Percentiles rank a stretch among this genome's conserved stretches.
These are phyloP conservation scores for Talaromyces sp. DNA, from an alignment of 2,329 filamentous ascomycete species.

Conservation along the genomic window DNA sequence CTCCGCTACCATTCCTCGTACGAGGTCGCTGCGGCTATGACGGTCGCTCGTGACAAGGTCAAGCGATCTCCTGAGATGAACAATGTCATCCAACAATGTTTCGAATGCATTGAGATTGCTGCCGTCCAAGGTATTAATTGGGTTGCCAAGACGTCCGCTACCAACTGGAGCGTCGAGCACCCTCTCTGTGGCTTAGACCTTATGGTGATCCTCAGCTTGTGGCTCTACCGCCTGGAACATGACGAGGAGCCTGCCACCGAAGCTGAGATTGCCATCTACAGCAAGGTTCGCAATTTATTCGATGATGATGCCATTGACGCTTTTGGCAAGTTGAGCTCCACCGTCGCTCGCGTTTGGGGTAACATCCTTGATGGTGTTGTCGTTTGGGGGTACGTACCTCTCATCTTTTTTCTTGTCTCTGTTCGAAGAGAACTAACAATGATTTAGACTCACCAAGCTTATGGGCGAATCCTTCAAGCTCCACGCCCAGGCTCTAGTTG, in stretches of 20 bases:
- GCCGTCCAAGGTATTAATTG: constrained; percentile 92
- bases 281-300: constrained; percentile 77
- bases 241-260: constrained; percentile 73
- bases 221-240: constrained; percentile 99
- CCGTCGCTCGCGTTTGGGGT: constrained; percentile 91
- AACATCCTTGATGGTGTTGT: constrained; percentile 98
- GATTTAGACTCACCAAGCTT: constrained; percentile 59
- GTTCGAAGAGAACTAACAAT: neutral
- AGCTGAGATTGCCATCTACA: constrained; percentile 43
- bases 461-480: constrained; percentile 99
- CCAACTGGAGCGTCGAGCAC: constrained; percentile 98
- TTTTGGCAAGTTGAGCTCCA: constrained; percentile 87
- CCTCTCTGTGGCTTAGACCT: constrained; percentile 93
- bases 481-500: constrained; percentile 88
- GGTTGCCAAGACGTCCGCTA: constrained; percentile 96
- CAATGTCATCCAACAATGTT: constrained; percentile 96
- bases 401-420: neutral
- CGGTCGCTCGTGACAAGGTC: constrained; percentile 85
- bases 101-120: constrained; percentile 94
- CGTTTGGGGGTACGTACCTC: constrained; percentile 86
- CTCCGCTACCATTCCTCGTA: constrained; percentile 96
- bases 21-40: constrained; percentile 96
- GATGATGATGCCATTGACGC: constrained; percentile 84
- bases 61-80: constrained; percentile 97
- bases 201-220: constrained; percentile 95